These are phyloP conservation scores for Cadophora sp. DNA, from an alignment of 2,329 filamentous ascomycete genomes.

Conservation along the genomic window DNA sequence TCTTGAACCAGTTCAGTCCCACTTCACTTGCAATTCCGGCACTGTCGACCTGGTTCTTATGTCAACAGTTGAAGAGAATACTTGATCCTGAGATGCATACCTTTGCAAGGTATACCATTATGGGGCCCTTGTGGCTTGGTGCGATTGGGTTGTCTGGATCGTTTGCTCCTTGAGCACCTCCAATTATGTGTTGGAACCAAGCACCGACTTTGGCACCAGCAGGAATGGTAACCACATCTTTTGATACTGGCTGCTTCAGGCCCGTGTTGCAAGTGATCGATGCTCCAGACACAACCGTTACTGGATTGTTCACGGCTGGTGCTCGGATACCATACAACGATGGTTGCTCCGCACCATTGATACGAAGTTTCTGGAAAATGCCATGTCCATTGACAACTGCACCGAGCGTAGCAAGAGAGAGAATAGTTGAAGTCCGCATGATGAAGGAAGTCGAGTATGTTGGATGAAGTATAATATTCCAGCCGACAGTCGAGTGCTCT, in stretches of 20 bases:
- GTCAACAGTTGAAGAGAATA: neutral
- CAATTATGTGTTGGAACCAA: constrained; percentile 58
- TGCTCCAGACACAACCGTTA: constrained; percentile 54
- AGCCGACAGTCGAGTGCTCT: neutral
- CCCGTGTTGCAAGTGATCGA: constrained; percentile 56
- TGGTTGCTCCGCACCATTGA: constrained; percentile 56
- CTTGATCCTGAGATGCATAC: constrained; percentile 34
- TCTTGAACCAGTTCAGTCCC: constrained; percentile 50
- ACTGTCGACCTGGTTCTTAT: constrained; percentile 45
- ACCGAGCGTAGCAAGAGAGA: constrained; percentile 23
- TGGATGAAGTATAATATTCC: neutral
- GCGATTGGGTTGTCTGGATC: constrained; percentile 57
- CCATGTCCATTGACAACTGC: constrained; percentile 46
- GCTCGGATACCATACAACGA: constrained; percentile 57
- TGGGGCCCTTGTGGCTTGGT: constrained; percentile 52
- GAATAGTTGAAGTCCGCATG: constrained; percentile 21
- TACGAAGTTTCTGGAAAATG: constrained; percentile 55
- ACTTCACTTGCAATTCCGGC: constrained; percentile 41
- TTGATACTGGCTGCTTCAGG: constrained; percentile 46
- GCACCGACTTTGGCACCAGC: constrained; percentile 56
- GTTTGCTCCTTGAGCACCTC: constrained; percentile 51
- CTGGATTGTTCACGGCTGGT: constrained; percentile 56
- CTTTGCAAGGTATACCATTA: constrained; percentile 54
- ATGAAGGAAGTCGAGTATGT: neutral
- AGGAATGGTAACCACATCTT: constrained; percentile 52